Evolutionary conservation across 1,284 basidiomycete species (phyloP), one percentile per base, ranked within the genome.

Genomic region (Volvariella surrecta): DNA sequence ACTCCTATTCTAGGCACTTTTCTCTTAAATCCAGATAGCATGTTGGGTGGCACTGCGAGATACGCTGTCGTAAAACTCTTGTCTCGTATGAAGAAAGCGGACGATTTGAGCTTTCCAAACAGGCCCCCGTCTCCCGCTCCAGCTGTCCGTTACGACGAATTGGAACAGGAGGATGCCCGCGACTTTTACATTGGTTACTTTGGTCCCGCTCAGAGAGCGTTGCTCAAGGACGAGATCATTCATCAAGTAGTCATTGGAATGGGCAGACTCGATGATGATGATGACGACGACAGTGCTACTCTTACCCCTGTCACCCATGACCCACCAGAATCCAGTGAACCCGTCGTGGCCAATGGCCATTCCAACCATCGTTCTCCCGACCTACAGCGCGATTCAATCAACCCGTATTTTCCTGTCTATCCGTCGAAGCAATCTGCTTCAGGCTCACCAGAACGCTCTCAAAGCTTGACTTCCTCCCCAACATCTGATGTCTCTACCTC

Each of bases 1-100:
- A 95, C 93, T 2, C 89, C 92, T 3, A 82, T 97, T 41, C 73
- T 98, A 15, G 93, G 90, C 40, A 88, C 89, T 0, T 69, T 98
- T 31, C 71, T 98, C 17, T 76, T 96, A 44, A 92, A 84, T 57
- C 74, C 82, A 10, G 91, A 89, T 56, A 73, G 74, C 17, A 64
- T 73, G 43, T 79, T 96, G 32, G 82, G 83, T 22, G 81, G 81
- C 19, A 74, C 80, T 2, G 81, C 89, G 13, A 78, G 91, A 49
- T 71, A 73, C 42, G 82, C 86, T 2, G 74, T 96, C 42, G 87
- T 94, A 10, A 76, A 88, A 51, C 67, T 95, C 42, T 70, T 96
- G 42, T 71, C 72, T 31, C 76, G 81, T 22, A 71, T 86, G 45
- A 70, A 71, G 49, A 68, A 64, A 39, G 72, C 69, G 22, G 76